Conservation (phyloP, 305 asterid genomes). For the Solanum hybrid region DNA sequence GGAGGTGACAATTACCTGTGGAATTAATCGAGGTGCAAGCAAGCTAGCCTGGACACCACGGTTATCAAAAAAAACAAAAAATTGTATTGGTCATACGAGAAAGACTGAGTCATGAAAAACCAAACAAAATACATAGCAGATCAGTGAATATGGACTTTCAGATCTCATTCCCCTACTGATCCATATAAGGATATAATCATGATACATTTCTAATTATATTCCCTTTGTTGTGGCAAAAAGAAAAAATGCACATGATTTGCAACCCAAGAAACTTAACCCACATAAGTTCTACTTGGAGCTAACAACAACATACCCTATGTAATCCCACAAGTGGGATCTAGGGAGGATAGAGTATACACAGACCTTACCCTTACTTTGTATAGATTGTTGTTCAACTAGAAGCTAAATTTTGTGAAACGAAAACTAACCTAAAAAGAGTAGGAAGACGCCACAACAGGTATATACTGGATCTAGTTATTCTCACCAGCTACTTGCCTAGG, state of each 20-base stretch:
- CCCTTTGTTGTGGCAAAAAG: background rate
- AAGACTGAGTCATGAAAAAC: background rate
- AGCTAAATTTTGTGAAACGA: background rate
- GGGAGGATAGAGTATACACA: background rate
- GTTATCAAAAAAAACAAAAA: background rate
- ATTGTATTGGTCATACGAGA: background rate
- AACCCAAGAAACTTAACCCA: background rate
- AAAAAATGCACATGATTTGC: background rate
- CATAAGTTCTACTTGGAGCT: background rate
- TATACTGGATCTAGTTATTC: background rate
- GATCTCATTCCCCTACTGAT: background rate
- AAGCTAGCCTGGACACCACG: background rate
- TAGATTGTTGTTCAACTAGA: background rate
- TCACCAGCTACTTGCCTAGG: background rate
- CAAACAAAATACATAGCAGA: background rate
- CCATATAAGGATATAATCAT: background rate
- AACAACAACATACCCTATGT: background rate
- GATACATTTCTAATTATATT: background rate
- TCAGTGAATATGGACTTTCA: background rate
- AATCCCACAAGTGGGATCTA: background rate
- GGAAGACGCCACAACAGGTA: background rate
- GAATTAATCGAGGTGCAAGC: background rate
- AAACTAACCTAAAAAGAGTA: background rate
- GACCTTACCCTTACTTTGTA: background rate
- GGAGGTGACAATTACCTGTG: background rate